Evolutionary conservation across 2,329 filamentous ascomycete genomes (phyloP).

Genomic region (Colletotrichum sp.): DNA sequence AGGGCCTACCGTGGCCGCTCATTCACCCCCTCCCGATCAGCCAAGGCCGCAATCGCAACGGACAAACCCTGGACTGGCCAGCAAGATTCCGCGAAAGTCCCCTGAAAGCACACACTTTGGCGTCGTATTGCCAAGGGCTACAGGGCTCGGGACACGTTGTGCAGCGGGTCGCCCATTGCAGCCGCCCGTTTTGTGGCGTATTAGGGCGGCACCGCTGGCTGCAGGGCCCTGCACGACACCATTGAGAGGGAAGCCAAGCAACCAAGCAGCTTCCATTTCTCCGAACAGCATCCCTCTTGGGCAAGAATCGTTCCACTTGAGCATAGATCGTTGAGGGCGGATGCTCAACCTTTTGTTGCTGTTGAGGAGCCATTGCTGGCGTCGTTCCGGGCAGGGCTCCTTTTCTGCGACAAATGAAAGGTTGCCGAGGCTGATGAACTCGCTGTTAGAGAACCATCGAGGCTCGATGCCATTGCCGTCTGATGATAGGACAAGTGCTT

Average conservation of each 20-base stretch:
- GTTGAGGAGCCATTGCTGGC: background rate
- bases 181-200: background rate
- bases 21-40: background rate
- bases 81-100: background rate
- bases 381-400: background rate
- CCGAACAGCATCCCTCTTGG: background rate
- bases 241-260: background rate
- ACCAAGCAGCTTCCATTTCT: slow-evolving; percentile 17
- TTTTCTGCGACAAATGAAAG: background rate
- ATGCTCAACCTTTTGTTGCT: slow-evolving; percentile 4
- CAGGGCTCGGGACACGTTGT: slow-evolving; percentile 11
- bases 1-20: background rate
- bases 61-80: background rate
- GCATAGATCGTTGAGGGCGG: background rate
- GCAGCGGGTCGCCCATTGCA: background rate
- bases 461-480: background rate
- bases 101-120: background rate
- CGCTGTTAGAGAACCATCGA: background rate
- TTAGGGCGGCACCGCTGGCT: background rate
- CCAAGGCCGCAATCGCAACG: background rate
- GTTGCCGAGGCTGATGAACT: background rate
- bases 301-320: slow-evolving; percentile 9
- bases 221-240: background rate
- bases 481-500: background rate
- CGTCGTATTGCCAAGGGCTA: slow-evolving; percentile 5